These are phyloP conservation scores for Rhododendron griersonianum DNA, from an alignment of 148 eudicot species.

Conservation along the genomic window DNA sequence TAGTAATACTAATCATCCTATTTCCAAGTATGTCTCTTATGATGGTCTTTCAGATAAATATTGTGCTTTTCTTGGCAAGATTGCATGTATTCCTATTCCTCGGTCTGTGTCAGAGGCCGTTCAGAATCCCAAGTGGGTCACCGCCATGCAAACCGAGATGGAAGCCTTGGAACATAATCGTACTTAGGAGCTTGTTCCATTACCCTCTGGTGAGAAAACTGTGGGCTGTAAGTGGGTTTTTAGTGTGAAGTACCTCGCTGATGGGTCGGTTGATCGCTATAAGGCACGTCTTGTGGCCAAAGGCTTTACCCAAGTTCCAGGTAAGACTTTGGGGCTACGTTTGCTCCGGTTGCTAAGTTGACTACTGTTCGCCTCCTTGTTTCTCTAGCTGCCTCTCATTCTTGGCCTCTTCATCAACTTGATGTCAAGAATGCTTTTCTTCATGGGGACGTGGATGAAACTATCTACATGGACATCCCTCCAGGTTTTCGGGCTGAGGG, in stretches of 20 bases:
- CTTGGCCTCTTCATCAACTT: too few relatives aligned
- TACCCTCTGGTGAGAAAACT: neutral
- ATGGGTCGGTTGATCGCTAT: neutral
- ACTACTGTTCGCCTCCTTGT: neutral
- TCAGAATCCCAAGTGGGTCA: neutral
- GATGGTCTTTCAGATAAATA: neutral
- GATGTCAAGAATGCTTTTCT: too few relatives aligned
- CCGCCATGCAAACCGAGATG: neutral
- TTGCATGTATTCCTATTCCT: neutral
- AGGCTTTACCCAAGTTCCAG: neutral
- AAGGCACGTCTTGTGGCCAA: neutral
- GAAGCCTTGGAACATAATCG: neutral
- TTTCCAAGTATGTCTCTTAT: neutral
- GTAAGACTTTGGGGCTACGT: neutral
- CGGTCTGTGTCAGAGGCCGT: too few relatives aligned
- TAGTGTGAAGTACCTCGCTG: neutral
- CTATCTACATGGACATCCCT: too few relatives aligned
- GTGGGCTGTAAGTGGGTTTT: neutral
- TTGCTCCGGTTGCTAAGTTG: neutral
- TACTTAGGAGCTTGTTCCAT: neutral
- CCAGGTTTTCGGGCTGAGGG: too few relatives aligned
- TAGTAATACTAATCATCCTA: neutral
- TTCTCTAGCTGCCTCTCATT: too few relatives aligned
- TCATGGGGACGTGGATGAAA: too few relatives aligned
- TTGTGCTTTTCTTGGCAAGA: neutral